phyloP scores from a whole-genome alignment of 345 rosid species.

The Eucalyptus pauciflora region DNA sequence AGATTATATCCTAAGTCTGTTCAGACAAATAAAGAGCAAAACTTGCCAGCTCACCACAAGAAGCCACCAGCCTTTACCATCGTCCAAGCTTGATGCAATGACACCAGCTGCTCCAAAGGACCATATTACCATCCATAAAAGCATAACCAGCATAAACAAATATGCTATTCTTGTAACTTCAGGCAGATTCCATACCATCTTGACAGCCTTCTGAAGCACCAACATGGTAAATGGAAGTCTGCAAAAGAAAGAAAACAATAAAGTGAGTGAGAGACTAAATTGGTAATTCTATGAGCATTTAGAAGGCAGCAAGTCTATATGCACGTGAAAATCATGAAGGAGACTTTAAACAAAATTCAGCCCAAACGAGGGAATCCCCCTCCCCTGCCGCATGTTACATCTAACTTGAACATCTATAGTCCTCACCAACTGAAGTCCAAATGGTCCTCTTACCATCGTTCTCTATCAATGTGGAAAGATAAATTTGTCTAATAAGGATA shows the following conservation, averaged over 20 bases:
- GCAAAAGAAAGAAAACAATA: not conserved
- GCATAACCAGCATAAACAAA: constrained; percentile 67
- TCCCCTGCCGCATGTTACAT: not conserved
- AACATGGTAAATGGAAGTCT: constrained; percentile 91
- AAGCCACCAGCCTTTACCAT: constrained; percentile 82
- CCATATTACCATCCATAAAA: constrained; percentile 88
- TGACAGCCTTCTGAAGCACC: constrained; percentile 77
- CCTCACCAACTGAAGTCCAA: not conserved
- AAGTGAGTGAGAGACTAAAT: not conserved
- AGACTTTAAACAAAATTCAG: not conserved
- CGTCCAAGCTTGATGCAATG: constrained; percentile 68
- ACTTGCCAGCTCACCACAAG: constrained; percentile 99
- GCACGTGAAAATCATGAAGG: not conserved
- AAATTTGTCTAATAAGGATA: not conserved
- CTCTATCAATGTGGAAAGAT: not conserved
- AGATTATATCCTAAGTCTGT: not conserved
- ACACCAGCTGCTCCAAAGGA: constrained; percentile 91
- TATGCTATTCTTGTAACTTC: constrained; percentile 70
- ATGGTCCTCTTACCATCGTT: not conserved
- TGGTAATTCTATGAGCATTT: not conserved
- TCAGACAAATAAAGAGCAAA: constrained; percentile 12
- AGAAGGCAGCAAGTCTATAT: not conserved
- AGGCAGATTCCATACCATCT: constrained; percentile 90
- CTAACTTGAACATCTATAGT: not conserved
- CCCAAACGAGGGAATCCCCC: not conserved